phyloP scores from a whole-genome alignment of 2,329 filamentous ascomycete genomes.

The Penicillium occitanis region DNA sequence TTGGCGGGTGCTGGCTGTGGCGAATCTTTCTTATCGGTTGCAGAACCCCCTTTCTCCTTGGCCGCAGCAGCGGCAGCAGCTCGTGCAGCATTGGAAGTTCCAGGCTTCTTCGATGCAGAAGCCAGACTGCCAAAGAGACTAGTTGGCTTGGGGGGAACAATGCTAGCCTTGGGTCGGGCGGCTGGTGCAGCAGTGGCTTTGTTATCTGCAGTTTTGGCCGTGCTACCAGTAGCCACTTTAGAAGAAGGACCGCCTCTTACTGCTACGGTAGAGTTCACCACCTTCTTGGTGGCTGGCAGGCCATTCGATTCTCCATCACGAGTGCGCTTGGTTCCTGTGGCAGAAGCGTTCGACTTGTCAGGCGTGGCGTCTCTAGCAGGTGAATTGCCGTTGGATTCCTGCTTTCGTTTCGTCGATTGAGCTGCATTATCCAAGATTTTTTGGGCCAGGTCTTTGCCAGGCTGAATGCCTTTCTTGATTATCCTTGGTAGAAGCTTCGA shows the following conservation, averaged over 20 bases:
- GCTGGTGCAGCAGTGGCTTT: conserved; percentile 33
- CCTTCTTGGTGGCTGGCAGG: conserved; percentile 40
- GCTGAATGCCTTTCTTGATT: conserved; percentile 59
- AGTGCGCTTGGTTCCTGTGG: conserved; percentile 39
- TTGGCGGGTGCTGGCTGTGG: conserved; percentile 34
- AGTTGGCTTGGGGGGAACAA: conserved; percentile 45
- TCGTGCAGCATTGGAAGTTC: conserved; percentile 51
- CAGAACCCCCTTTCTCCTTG: conserved; percentile 35
- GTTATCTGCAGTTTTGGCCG: conserved; percentile 33
- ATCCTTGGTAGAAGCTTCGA: conserved; percentile 58
- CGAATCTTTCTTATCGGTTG: conserved; percentile 38
- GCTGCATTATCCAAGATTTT: conserved; percentile 54
- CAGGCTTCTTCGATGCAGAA: conserved; percentile 52
- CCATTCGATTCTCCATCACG: conserved; percentile 40
- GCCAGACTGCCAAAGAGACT: conserved; percentile 49
- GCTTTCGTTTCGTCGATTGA: conserved; percentile 46
- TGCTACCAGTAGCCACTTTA: conserved; percentile 27
- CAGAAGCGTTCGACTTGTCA: conserved; percentile 24
- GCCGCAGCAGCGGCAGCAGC: conserved; percentile 41
- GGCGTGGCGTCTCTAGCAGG: conserved; percentile 38
- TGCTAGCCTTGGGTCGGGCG: conserved; percentile 39
- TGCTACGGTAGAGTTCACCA: conserved; percentile 35
- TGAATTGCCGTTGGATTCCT: conserved; percentile 33
- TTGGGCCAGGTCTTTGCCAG: conserved; percentile 56
- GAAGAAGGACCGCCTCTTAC: conserved; percentile 32